Evolutionary conservation across 495 filamentous ascomycete species (phyloP).

Genomic region (Pyrenopolyporus hunteri): DNA sequence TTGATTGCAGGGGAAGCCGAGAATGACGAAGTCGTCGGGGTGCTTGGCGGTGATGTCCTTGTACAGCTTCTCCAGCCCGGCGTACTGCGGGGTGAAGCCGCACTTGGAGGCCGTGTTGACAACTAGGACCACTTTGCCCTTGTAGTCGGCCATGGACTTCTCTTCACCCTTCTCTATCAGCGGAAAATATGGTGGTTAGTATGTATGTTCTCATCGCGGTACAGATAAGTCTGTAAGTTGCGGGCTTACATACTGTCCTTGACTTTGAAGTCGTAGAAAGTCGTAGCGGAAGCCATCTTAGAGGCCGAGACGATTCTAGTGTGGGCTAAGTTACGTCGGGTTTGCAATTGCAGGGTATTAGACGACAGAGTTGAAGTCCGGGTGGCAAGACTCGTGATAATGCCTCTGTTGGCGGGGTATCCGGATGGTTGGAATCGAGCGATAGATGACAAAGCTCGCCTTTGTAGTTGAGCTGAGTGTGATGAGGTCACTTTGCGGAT

Average conservation of each 20-base stretch:
- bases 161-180: slow-evolving; percentile 73
- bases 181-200: slow-evolving; percentile 6
- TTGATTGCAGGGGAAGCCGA: slow-evolving; percentile 99
- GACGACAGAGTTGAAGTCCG: slow-evolving; percentile 11
- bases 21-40: slow-evolving; percentile 77
- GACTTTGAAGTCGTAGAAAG: slow-evolving; percentile 90
- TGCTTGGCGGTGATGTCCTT: slow-evolving; percentile 71
- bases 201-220: not conserved
- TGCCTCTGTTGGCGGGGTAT: slow-evolving; percentile 26
- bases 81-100: slow-evolving; percentile 97
- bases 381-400: slow-evolving; percentile 19
- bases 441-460: slow-evolving; percentile 16
- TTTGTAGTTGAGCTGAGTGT: not conserved
- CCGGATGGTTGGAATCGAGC: slow-evolving; percentile 2
- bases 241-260: slow-evolving; percentile 69
- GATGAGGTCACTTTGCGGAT: slow-evolving; percentile 29
- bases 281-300: slow-evolving; percentile 86
- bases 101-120: slow-evolving; percentile 99
- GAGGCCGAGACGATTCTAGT: slow-evolving; percentile 15
- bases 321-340: not conserved
- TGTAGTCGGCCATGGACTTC: slow-evolving; percentile 69
- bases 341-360: slow-evolving; percentile 10
- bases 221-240: not conserved
- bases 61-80: slow-evolving; percentile 88
- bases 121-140: slow-evolving; percentile 90